Evolutionary conservation across 2,329 filamentous ascomycete genomes (phyloP).

Genomic region (Colletotrichum spinosum): DNA sequence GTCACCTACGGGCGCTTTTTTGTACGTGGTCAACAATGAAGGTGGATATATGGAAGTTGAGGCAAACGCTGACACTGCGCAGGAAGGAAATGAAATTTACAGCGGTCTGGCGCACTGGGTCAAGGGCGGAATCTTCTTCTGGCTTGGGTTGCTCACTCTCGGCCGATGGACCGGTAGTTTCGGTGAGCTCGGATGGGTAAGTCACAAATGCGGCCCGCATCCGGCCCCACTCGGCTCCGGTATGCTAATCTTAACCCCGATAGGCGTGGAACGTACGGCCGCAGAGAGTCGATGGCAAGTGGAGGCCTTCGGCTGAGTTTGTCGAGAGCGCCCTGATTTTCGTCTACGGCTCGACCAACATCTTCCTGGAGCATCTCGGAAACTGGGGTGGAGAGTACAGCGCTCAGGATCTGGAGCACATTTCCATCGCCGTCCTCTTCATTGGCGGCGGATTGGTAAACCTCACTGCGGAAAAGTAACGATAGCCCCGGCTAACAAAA

Average conservation of each 20-base stretch:
- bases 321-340: slow-evolving; percentile 91
- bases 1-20: slow-evolving; percentile 87
- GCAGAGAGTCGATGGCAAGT: slow-evolving; percentile 63
- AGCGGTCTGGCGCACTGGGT: slow-evolving; percentile 92
- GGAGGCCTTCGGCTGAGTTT: slow-evolving; percentile 87
- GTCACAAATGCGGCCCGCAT: slow-evolving; percentile 38
- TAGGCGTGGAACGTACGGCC: slow-evolving; percentile 90
- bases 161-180: slow-evolving; percentile 93
- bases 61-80: slow-evolving; percentile 4
- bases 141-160: slow-evolving; percentile 87
- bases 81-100: slow-evolving; percentile 79
- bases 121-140: slow-evolving; percentile 95
- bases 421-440: slow-evolving; percentile 93
- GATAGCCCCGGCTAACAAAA: slow-evolving; percentile 40
- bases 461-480: background rate
- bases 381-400: slow-evolving; percentile 78
- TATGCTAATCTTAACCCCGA: slow-evolving; percentile 29
- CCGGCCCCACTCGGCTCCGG: background rate
- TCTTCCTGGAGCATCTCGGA: slow-evolving; percentile 91
- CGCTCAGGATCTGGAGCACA: slow-evolving; percentile 86
- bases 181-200: slow-evolving; percentile 86
- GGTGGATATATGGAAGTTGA: slow-evolving; percentile 4
- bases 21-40: slow-evolving; percentile 63
- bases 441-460: slow-evolving; percentile 89
- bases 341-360: slow-evolving; percentile 87